Evolutionary conservation across 768 basidiomycete genomes (phyloP), one percentile per base, ranked within the genome.

Genomic region (Pluteus cervinus): DNA sequence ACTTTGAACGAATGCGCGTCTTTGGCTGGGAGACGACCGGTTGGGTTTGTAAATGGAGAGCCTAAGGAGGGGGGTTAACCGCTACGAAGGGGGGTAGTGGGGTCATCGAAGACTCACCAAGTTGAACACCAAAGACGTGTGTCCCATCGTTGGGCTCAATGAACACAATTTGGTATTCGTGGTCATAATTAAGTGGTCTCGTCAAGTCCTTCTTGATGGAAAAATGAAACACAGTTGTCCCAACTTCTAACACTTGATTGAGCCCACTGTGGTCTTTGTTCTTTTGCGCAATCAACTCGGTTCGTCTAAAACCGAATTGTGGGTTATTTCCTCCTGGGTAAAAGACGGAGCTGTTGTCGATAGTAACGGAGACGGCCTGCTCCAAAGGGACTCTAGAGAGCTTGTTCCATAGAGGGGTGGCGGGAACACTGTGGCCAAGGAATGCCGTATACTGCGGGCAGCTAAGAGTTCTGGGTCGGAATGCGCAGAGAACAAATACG

Each of bases 81-180:
- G 28, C 34, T n/a, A 32, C 33, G 15, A 3, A 34, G 22, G 36
- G 14, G 16, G 12, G 8, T 28, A 9, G 5, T 11, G 15, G 4
- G 4, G 10, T n/a, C 30, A 26, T 15, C 23, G 21, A 23, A 23
- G 2, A 46, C 63, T 12, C 41, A 76, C 77, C 78, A 5, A 79
- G 59, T 45, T 79, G 75, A 26, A 79, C 55, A 4, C 66, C 74
- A 48, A 81, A 81, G 15, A 79, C 62, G 55, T 77, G 76, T 3
- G 69, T 63, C 5, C 76, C 75, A 46, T 81, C 79, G 36, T 50
- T 62, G 1, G 75, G 73, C 55, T 81, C 78, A 40, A 80, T 75
- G 52, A 73, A 79, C 10, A 81, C 72, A 34, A 73, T 61, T 47
- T 81, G 78, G 47, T 81, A 78, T 47, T 81, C 78, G 40, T 80